Evolutionary conservation across 208 protist species (phyloP).

Genomic region (Crithidia brevicula): DNA sequence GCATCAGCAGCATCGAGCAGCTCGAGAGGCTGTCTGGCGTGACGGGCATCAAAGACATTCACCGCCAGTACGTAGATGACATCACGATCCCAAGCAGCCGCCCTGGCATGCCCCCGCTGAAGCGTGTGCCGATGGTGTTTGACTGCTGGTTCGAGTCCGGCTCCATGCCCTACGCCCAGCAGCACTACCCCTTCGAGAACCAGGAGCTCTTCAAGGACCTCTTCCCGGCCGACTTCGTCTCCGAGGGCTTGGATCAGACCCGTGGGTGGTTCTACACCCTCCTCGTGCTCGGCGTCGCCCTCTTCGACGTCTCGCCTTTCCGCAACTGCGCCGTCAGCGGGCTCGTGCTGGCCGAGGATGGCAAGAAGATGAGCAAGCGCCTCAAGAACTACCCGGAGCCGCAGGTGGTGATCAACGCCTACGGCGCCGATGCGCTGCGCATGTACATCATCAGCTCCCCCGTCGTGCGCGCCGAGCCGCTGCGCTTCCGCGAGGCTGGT

Average conservation of each 20-base stretch:
- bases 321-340: conserved; percentile 99
- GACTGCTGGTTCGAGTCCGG: conserved; percentile 99
- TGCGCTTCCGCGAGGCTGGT: conserved; percentile 94
- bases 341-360: conserved; percentile 97
- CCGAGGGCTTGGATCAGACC: conserved; percentile 99
- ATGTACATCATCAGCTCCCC: conserved; percentile 99
- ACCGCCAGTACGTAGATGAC: conserved; percentile 98
- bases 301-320: conserved; percentile 98
- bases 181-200: conserved; percentile 99
- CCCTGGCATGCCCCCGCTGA: conserved; percentile 85
- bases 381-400: conserved; percentile 99
- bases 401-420: conserved; percentile 92
- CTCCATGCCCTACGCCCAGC: conserved; percentile 99
- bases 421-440: conserved; percentile 98
- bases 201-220: conserved; percentile 90
- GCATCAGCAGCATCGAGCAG: conserved; percentile 96
- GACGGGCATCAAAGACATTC: conserved; percentile 95
- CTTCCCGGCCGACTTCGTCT: conserved; percentile 99
- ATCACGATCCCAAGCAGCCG: conserved; percentile 98
- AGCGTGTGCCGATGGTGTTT: conserved; percentile 98
- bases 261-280: conserved; percentile 99
- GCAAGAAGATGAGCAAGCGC: conserved; percentile 99
- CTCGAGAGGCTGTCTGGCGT: conserved; percentile 95
- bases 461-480: conserved; percentile 97
- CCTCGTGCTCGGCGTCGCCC: conserved; percentile 98